These are phyloP conservation scores for Dendrobium chrysotoxum DNA, from an alignment of 106 monocot species.

Conservation along the genomic window DNA sequence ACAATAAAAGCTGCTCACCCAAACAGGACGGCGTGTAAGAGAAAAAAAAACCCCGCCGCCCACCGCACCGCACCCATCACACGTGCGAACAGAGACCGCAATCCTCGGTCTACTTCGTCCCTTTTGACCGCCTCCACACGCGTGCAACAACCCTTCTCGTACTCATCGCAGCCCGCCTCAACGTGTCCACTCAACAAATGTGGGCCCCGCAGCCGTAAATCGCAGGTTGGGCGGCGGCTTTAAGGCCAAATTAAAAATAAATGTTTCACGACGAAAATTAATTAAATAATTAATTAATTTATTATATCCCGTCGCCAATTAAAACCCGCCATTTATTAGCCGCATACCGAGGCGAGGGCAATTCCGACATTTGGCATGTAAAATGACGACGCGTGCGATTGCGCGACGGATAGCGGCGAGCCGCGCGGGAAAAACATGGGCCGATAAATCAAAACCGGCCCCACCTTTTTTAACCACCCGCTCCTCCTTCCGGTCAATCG, in stretches of 20 bases:
- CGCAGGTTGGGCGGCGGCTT: not conserved
- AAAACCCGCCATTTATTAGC: not conserved
- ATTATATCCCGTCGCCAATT: not conserved
- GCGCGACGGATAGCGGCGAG: not conserved
- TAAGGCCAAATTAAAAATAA: not conserved
- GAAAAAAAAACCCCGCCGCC: not conserved
- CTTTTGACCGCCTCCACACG: not conserved
- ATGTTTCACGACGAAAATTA: not conserved
- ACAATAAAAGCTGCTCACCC: not conserved
- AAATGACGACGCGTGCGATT: not conserved
- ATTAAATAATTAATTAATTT: not conserved
- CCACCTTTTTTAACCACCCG: not conserved
- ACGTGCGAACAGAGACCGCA: not conserved
- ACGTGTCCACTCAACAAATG: not conserved
- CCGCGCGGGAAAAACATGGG: not conserved
- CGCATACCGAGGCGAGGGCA: not conserved
- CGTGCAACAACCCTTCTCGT: not conserved
- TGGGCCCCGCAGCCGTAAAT: not conserved
- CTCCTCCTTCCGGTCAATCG: constrained; percentile 1
- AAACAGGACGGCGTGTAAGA: not conserved
- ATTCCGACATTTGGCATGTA: not conserved
- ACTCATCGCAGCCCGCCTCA: not conserved
- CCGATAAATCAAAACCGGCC: not conserved
- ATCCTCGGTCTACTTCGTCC: not conserved
- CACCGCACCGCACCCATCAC: not conserved